Conservation (phyloP, 2,329 filamentous ascomycete genomes). For the Teratosphaeria zuluensis region DNA sequence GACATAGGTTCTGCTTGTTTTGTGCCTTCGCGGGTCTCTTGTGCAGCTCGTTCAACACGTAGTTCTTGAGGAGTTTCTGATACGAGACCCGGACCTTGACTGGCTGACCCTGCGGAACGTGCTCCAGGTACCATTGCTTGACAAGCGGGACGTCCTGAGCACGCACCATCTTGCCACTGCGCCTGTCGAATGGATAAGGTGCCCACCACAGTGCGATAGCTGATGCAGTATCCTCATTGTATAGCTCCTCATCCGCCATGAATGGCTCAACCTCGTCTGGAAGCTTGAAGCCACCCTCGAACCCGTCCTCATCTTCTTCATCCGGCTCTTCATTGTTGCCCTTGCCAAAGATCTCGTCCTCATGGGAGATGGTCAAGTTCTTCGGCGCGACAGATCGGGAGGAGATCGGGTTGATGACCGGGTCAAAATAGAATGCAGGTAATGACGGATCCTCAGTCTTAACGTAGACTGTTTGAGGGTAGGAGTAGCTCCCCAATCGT, state of each 20-base stretch:
- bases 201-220: constrained; percentile 98
- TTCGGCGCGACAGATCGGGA: constrained; percentile 88
- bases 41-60: constrained; percentile 91
- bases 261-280: constrained; percentile 77
- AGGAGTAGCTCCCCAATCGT: constrained; percentile 83
- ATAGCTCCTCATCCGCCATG: constrained; percentile 77
- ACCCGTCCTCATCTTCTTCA: constrained; percentile 14
- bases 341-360: constrained; percentile 83
- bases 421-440: constrained; percentile 95
- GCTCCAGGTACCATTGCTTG: constrained; percentile 97
- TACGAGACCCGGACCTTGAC: constrained; percentile 98
- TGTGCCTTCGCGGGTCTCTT: constrained; percentile 92
- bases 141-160: constrained; percentile 94
- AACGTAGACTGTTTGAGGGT: constrained; percentile 87
- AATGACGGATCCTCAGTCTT: constrained; percentile 78
- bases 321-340: constrained; percentile 75
- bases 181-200: constrained; percentile 86
- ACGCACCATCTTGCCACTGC: constrained; percentile 90
- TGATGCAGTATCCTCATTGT: constrained; percentile 77
- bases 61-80: constrained; percentile 94
- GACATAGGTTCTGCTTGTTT: constrained; percentile 85
- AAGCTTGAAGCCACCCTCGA: constrained; percentile 49
- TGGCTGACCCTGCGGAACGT: constrained; percentile 80
- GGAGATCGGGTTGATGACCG: constrained; percentile 95
- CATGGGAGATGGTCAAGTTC: constrained; percentile 83